These are phyloP conservation scores for Jatropha curcas DNA, from an alignment of 345 rosid species.

Conservation along the genomic window DNA sequence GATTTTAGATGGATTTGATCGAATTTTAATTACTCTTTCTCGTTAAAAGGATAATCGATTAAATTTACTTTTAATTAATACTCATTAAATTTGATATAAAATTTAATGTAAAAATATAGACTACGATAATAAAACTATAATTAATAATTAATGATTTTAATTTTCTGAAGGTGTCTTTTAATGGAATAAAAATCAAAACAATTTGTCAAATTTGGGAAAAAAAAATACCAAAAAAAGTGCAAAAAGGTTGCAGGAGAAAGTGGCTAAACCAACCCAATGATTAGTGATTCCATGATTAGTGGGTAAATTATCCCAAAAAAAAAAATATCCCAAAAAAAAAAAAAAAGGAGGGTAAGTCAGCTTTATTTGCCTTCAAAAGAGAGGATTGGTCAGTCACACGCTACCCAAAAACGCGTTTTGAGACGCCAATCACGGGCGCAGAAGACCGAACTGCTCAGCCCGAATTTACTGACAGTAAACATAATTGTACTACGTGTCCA, in stretches of 20 bases:
- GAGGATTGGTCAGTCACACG: neutral
- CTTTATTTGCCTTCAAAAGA: neutral
- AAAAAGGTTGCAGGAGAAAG: neutral
- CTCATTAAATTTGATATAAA: too few species aligned
- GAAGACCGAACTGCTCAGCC: neutral
- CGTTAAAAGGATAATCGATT: too few species aligned
- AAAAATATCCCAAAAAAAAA: neutral
- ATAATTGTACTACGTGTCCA: neutral
- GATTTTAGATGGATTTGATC: too few species aligned
- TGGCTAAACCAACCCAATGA: neutral
- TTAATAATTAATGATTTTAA: too few species aligned
- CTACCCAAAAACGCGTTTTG: conserved; percentile 16
- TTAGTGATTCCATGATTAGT: neutral
- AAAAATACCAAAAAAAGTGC: neutral
- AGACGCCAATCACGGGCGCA: conserved; percentile 19
- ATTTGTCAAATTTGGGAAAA: too few species aligned
- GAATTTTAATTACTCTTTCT: too few species aligned
- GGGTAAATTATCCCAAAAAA: neutral
- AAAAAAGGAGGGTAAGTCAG: neutral
- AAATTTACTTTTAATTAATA: too few species aligned
- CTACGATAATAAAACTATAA: too few species aligned
- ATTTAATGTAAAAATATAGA: too few species aligned
- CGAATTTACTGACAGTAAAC: neutral
- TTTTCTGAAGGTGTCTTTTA: too few species aligned
- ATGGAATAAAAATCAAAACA: neutral